A percentile compares a stretch with the other conserved stretches of the same genome.
These are phyloP conservation scores for Aspergillus fumigatus DNA, from an alignment of 2,329 filamentous ascomycete genomes.

Conservation along the genomic window DNA sequence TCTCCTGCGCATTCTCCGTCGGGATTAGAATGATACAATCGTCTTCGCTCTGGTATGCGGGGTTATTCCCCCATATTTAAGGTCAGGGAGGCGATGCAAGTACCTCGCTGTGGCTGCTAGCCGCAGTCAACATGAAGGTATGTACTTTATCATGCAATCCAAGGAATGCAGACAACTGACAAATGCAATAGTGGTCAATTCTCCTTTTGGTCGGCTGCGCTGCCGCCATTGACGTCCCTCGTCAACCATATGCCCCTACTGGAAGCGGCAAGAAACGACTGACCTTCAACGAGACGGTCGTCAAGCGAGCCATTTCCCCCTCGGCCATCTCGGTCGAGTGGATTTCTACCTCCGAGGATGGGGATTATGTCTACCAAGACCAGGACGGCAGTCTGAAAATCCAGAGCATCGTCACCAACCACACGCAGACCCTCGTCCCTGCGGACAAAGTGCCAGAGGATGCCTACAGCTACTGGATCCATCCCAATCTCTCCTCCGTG, in stretches of 20 bases:
- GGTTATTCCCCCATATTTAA: background rate
- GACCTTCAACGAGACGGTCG: slow-evolving; percentile 58
- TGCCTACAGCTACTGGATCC: slow-evolving; percentile 58
- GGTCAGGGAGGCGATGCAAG: background rate
- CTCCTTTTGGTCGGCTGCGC: slow-evolving; percentile 12
- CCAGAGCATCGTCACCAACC: slow-evolving; percentile 57
- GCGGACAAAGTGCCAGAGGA: slow-evolving; percentile 54
- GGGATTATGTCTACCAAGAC: slow-evolving; percentile 55
- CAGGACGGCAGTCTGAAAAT: slow-evolving; percentile 54
- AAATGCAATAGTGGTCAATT: background rate
- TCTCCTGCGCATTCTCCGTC: background rate
- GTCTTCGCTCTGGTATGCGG: background rate
- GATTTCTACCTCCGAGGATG: slow-evolving; percentile 57
- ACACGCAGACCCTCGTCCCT: slow-evolving; percentile 54
- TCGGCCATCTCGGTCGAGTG: slow-evolving; percentile 51
- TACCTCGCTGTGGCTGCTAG: background rate
- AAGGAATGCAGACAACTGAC: background rate
- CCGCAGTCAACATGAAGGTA: slow-evolving; percentile 11
- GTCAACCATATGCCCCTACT: slow-evolving; percentile 51
- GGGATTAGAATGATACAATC: background rate
- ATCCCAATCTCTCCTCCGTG: slow-evolving; percentile 54
- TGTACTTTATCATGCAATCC: background rate
- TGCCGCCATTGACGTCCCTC: slow-evolving; percentile 46
- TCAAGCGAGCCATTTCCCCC: slow-evolving; percentile 43
- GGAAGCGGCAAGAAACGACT: slow-evolving; percentile 55